These are phyloP conservation scores for Fusarium sp. DNA, from an alignment of 2,329 filamentous ascomycete genomes.

Conservation along the genomic window DNA sequence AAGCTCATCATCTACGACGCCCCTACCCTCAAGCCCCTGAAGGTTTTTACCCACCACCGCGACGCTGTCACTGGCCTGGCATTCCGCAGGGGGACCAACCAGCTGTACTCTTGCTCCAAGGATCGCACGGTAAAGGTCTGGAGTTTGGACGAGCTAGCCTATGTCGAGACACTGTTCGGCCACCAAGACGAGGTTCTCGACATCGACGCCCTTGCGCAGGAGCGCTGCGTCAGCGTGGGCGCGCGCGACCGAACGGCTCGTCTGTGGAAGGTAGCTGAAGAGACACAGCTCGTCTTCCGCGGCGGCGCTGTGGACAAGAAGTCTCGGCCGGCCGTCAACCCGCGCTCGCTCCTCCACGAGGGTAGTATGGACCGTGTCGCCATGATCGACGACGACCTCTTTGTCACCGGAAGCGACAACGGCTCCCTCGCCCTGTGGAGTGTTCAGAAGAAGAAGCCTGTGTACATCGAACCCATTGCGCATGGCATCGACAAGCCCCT, in stretches of 20 bases:
- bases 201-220: slow-evolving; percentile 84
- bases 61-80: slow-evolving; percentile 87
- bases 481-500: slow-evolving; percentile 86
- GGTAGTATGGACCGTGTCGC: slow-evolving; percentile 93
- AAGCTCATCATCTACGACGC: slow-evolving; percentile 91
- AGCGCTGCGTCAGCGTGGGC: slow-evolving; percentile 91
- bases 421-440: slow-evolving; percentile 90
- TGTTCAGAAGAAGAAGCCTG: slow-evolving; percentile 92
- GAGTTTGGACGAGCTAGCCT: slow-evolving; percentile 91
- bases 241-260: slow-evolving; percentile 91
- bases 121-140: slow-evolving; percentile 97
- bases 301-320: slow-evolving; percentile 78
- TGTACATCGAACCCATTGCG: slow-evolving; percentile 82
- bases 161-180: slow-evolving; percentile 95
- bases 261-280: slow-evolving; percentile 95
- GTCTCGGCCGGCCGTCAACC: slow-evolving; percentile 55
- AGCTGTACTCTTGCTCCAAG: slow-evolving; percentile 89
- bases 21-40: slow-evolving; percentile 79
- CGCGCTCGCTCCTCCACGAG: slow-evolving; percentile 71
- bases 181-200: slow-evolving; percentile 93
- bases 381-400: slow-evolving; percentile 88
- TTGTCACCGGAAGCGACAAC: slow-evolving; percentile 94
- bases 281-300: slow-evolving; percentile 94
- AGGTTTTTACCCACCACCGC: slow-evolving; percentile 91
- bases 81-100: slow-evolving; percentile 89